Evolutionary conservation across 2,329 filamentous ascomycete species (phyloP), one percentile per base, ranked within the genome.

Genomic region (Biscogniauxia mediterranea): DNA sequence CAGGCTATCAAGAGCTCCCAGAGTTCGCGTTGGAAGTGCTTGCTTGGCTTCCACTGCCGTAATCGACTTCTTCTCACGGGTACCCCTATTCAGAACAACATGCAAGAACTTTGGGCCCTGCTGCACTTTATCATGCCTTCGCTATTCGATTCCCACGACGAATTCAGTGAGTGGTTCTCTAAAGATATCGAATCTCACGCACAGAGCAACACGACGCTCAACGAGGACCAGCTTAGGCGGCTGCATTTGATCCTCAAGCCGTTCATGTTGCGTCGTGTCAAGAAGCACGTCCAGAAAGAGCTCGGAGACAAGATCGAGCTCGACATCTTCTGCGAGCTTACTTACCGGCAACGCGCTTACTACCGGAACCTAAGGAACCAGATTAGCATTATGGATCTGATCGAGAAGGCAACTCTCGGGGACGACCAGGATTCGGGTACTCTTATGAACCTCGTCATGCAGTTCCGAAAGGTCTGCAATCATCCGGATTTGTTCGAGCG

Each of bases 51-150:
- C 83, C 91, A 96, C 75, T 98, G 94, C 79, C 90, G 95, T 63
- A 99, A 98, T 77, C 88, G 95, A 68, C 85, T 99, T 54, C 81
- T 99, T 52, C 85, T 99, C 20, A 99, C 95, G 0, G 95, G 95
- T 79, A 99, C 95, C 0, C 95, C 95, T 2, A 98, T 99, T 67
- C 95, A 99, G 77, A 99, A 99, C 81, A 99, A 98, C 83, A 99
- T 99, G 95, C 95, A 98, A 77, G 94, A 99, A 78, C 79, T 99
- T 61, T 99, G 95, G 95, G 95, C 95, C 28, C 79, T 99, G 67
- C 83, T 99, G 20, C 95, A 99, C 83, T 99, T 99, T 80, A 98
- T 98, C 80, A 98, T 99, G 95, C 95, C 95, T n/a, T 97, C 92
- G 52, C 83, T 99, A 56, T 99, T 99, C 77, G 95, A 95, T 76